Evolutionary conservation across 2,329 filamentous ascomycete species (phyloP), one percentile per base, ranked within the genome.

Genomic region (Epicoccum nigrum): DNA sequence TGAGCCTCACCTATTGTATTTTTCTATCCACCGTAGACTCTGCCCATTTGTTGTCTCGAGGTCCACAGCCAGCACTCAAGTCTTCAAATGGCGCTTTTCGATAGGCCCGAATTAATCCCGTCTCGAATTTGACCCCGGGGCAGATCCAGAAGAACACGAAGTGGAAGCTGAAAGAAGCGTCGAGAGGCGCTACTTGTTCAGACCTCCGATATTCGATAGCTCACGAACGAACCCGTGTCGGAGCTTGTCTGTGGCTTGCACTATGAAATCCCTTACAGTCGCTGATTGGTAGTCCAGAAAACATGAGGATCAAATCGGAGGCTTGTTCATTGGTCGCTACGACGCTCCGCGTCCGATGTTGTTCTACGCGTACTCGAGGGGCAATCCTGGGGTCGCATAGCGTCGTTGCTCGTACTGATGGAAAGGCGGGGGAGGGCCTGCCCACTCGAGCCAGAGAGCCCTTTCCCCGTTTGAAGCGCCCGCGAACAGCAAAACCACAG

Each of bases 191-290:
- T 39, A 44, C 17, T 7, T 28, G 13, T 13, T 30, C 37, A 35
- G 45, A 32, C 33, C 48, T 41, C 42, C 42, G 35, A 45, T 27
- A 35, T 20, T 41, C 23, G 19, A 41, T 25, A 44, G 35, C 19
- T 31, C 25, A 9, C 23, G 21, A 20, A 17, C 19, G 5, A 16
- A 7, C n/a, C 40, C 13, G 35, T 25, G n/a, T 41, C 20, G 40
- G 34, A 13, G 16, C 7, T 25, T n/a, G 16, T 17, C 19, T 39
- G 46, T 43, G 33, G 39, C 48, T 37, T 51, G 42, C 48, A 17
- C 34, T 41, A 51, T 30, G 42, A 41, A 34, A 41, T 35, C 17
- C 19, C 25, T n/a, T 6, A 25, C 9, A 25, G 6, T 31, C 34
- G 23, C 34, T 7, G 7, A 12, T 35, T 4, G 5, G 16, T 37